Evolutionary conservation across 1,139 yeast species (phyloP).

Genomic region (Tardiomyces depauwii): DNA sequence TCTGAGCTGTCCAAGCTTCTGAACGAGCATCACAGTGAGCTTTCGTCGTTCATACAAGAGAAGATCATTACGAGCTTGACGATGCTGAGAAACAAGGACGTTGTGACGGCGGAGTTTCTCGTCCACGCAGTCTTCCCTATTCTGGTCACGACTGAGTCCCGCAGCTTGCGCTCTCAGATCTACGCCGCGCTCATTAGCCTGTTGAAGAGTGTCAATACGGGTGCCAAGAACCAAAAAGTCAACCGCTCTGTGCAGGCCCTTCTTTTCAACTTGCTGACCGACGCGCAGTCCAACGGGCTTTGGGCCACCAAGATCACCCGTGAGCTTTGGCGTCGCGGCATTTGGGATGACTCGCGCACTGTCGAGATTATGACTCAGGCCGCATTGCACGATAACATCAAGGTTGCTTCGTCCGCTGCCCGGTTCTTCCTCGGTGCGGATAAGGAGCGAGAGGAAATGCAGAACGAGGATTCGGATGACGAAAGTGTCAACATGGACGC

Average conservation of each 20-base stretch:
- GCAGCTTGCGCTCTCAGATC: constrained; percentile 71
- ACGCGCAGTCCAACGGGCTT: constrained; percentile 60
- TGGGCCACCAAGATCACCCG: constrained; percentile 96
- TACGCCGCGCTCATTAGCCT: constrained; percentile 68
- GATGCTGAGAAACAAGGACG: constrained; percentile 79
- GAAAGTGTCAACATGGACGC: constrained; percentile 39
- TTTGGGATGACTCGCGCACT: constrained; percentile 95
- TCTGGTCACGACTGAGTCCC: constrained; percentile 59
- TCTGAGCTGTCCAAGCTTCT: constrained; percentile 62
- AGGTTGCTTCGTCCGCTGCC: constrained; percentile 85
- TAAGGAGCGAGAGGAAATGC: constrained; percentile 83
- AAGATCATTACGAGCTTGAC: constrained; percentile 83
- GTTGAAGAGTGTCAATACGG: constrained; percentile 72
- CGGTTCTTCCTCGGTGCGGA: constrained; percentile 90
- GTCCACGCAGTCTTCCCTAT: constrained; percentile 86
- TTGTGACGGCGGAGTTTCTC: constrained; percentile 68
- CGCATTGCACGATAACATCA: constrained; percentile 74
- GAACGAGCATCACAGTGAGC: constrained; percentile 62
- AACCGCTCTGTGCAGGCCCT: constrained; percentile 87
- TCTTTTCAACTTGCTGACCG: constrained; percentile 64
- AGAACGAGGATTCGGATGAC: constrained; percentile 59
- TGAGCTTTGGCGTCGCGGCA: constrained; percentile 93
- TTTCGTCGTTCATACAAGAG: constrained; percentile 79
- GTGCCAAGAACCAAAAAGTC: constrained; percentile 74
- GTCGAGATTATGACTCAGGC: constrained; percentile 97